These are phyloP conservation scores for Lentinula novae-zelandiae DNA, from an alignment of 1,284 basidiomycete genomes.

Conservation along the genomic window DNA sequence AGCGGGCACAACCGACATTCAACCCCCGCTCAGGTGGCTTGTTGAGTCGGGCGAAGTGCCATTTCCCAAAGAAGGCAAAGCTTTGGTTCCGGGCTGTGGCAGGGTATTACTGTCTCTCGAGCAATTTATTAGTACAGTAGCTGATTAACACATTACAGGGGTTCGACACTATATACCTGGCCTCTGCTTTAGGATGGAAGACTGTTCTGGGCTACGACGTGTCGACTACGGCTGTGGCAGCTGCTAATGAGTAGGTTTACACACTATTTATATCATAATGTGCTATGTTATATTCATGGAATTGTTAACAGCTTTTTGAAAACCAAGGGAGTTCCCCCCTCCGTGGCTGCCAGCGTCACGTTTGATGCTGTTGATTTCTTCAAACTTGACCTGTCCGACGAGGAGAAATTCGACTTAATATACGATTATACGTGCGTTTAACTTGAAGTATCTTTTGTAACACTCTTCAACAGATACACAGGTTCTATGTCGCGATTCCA, in stretches of 20 bases:
- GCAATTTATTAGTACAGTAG: background rate
- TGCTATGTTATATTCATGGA: background rate
- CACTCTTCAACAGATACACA: constrained; percentile 25
- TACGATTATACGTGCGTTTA: constrained; percentile 61
- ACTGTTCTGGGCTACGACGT: constrained; percentile 49
- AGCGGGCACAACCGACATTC: constrained; percentile 34
- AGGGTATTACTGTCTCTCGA: constrained; percentile 32
- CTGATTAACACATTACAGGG: constrained; percentile 38
- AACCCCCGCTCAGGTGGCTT: constrained; percentile 54
- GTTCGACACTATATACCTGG: constrained; percentile 58
- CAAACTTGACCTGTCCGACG: constrained; percentile 29
- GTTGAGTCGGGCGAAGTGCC: constrained; percentile 44
- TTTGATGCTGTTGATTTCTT: constrained; percentile 56
- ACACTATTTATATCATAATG: background rate
- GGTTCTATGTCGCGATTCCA: constrained; percentile 71
- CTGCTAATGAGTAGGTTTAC: constrained; percentile 36
- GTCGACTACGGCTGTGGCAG: constrained; percentile 48
- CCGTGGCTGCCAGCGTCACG: constrained; percentile 31
- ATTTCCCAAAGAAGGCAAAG: constrained; percentile 50
- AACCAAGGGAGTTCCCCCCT: background rate
- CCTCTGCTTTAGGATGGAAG: constrained; percentile 45
- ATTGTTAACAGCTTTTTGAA: background rate
- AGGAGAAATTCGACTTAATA: constrained; percentile 49
- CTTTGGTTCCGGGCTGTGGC: constrained; percentile 73
- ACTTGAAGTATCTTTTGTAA: constrained; percentile 20